Conservation (phyloP, 2,329 filamentous ascomycete genomes). For the Amylocarpus encephaloides region DNA sequence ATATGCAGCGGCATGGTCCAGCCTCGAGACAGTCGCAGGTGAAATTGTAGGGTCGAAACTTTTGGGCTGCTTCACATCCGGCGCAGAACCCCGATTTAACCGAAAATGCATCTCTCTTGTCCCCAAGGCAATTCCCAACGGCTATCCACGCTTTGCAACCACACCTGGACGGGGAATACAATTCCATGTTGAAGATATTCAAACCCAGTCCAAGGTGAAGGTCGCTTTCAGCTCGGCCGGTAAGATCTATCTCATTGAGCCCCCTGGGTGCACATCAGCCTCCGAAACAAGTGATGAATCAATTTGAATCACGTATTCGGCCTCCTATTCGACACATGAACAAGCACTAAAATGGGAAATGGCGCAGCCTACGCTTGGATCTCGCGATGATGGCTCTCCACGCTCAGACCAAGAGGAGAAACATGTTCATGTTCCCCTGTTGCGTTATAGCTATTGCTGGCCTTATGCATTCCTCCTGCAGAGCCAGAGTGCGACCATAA, state of each 20-base stretch:
- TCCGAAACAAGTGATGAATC: constrained; percentile 5
- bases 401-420: constrained; percentile 13
- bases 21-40: constrained; percentile 9
- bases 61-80: too few relatives aligned
- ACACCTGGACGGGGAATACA: background rate
- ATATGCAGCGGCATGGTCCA: too few relatives aligned
- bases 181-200: background rate
- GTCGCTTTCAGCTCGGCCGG: too few relatives aligned
- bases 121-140: too few relatives aligned
- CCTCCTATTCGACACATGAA: background rate
- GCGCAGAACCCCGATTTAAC: background rate
- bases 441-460: constrained; percentile 7
- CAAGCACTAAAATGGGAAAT: background rate
- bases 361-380: too few relatives aligned
- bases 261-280: background rate
- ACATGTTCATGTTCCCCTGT: constrained; percentile 9
- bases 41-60: constrained; percentile 4
- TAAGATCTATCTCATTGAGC: background rate
- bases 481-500: background rate
- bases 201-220: too few relatives aligned
- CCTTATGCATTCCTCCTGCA: constrained; percentile 1
- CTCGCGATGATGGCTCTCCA: background rate
- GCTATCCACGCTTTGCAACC: background rate
- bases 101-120: too few relatives aligned
- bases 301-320: background rate